Evolutionary conservation across 2,329 filamentous ascomycete genomes (phyloP), one percentile per base, ranked within the genome.

Genomic region (Scedosporium dehoogii): DNA sequence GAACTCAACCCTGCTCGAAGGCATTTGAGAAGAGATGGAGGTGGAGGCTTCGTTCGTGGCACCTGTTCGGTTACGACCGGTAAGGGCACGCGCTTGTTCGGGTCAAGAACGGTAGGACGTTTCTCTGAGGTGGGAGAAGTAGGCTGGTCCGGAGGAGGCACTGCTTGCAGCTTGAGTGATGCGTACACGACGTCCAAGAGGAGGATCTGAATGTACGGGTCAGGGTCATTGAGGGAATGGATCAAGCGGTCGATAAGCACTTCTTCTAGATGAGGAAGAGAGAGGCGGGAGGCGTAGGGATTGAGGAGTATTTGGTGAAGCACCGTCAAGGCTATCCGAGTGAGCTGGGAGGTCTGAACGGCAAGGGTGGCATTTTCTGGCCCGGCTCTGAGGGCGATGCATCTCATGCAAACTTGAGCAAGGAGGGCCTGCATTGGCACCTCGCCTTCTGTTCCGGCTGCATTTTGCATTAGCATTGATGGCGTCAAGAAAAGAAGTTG

Each of bases 1-100:
- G 91, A 90, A 62, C 89, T 86, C 59, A 99, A 87, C 0, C 92
- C 94, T 56, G 86, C 85, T 64, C 91, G 87, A 12, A 99, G 80
- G 70, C 91, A 96, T 65, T 90, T 88, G n/a, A 94, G 81, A n/a
- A 99, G 75, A 42, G 87, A 78, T 16, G 85, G 76, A 2, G 89
- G 86, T 5, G 25, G 51, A 16, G 60, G 60, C 9, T 58, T 42
- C 1, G n/a, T 46, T 7, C 46, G 48, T 21, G 90, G 89, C 18
- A 9, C 10, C 7, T 51, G 41, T 10, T 58, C 57, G 3, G 57
- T 14, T 12, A 42, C 38, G 27, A 42, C 27, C 14, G 48, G 41
- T 2, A 62, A 21, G 7, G 60, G 38, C 27, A 62, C 51, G n/a
- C 60, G 42, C 27, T 42, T 62, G 44, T 59, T 62, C 21, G 61